Base-by-base conservation (phyloP, 2,329 filamentous ascomycete genomes). In the Fusarium cicatricum region DNA sequence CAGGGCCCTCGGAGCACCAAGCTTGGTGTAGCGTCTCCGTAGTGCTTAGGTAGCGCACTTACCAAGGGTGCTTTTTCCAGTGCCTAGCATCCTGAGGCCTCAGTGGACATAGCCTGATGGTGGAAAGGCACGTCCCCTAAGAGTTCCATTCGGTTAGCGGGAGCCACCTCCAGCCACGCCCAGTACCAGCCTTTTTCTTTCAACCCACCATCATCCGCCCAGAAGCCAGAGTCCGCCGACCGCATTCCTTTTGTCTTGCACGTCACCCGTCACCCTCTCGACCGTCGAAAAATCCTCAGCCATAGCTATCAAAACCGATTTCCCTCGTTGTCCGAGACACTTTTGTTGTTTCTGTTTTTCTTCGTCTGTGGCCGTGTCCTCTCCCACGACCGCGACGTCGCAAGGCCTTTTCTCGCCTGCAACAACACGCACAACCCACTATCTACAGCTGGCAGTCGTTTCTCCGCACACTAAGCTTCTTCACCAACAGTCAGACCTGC, bases 101-200 rank as follows among this genome's bases (percentile, higher is more conserved):
- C 45, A 62, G 60, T 61, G 47, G 44, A 38, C 34, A 45, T 43
- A 43, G 49, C 51, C 32, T 38, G 44, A 49, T 51, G 31, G 46
- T 51, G 39, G 45, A 39, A 38, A 42, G 48, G 37, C 54, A 54
- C 32, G 52, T 61, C 61, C 65, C 58, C 64, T 64, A 64, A 42
- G 48, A 68, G 23, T 26, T 26, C 23, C 9, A 26, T 26, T 26
- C 5, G 23, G 60, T 57, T 68, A 69, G 66, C 50, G 55, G 65
- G 61, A 57, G 59, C 58, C 55, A 53, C 63, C 57, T 62, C 66
- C 69, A 71, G 69, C 69, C 69, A 70, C 69, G 61, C 63, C 60
- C 40, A 64, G 57, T 64, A 47, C 69, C 69, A 71, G 69, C 69
- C 69, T 71, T 71, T 55, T 62, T 52, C 64, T 65, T 70, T 52